These are phyloP conservation scores for Coemansia sp. DNA, from an alignment of 192 early-diverging fungal genomes.

Conservation along the genomic window DNA sequence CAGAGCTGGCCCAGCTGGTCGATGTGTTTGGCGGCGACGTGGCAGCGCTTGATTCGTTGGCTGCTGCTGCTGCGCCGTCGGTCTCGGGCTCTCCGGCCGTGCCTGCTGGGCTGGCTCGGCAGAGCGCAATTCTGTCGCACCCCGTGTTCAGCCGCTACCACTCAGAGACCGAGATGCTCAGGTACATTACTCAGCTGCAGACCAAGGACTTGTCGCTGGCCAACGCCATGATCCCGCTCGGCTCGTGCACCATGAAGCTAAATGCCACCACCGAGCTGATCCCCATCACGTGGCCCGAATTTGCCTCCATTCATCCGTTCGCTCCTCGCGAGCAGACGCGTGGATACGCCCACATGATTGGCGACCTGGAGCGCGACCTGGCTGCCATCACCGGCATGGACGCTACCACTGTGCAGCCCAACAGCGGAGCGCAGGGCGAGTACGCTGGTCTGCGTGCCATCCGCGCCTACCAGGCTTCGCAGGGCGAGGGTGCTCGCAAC, in stretches of 20 bases:
- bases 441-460: conserved; percentile 96
- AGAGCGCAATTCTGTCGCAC: conserved; percentile 79
- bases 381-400: conserved; percentile 93
- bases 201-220: conserved; percentile 97
- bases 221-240: conserved; percentile 98
- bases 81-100: conserved; percentile 54
- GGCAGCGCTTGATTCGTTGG: conserved; percentile 50
- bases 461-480: conserved; percentile 84
- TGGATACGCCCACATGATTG: conserved; percentile 86
- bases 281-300: conserved; percentile 99
- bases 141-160: conserved; percentile 94
- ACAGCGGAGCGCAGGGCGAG: conserved; percentile 99
- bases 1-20: conserved; percentile 78
- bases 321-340: conserved; percentile 91
- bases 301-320: conserved; percentile 94
- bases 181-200: conserved; percentile 93
- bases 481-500: conserved; percentile 80
- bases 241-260: conserved; percentile 99
- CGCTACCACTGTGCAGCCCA: conserved; percentile 92
- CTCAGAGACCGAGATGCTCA: conserved; percentile 98
- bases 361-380: conserved; percentile 87
- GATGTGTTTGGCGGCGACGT: conserved; percentile 73
- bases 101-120: conserved; percentile 66
- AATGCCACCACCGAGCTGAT: conserved; percentile 99
- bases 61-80: conserved; percentile 51